A percentile compares a stretch with the other conserved stretches of the same genome.
Evolutionary conservation across 2,329 filamentous ascomycete species (phyloP).

Genomic region (Neofusicoccum sp.): DNA sequence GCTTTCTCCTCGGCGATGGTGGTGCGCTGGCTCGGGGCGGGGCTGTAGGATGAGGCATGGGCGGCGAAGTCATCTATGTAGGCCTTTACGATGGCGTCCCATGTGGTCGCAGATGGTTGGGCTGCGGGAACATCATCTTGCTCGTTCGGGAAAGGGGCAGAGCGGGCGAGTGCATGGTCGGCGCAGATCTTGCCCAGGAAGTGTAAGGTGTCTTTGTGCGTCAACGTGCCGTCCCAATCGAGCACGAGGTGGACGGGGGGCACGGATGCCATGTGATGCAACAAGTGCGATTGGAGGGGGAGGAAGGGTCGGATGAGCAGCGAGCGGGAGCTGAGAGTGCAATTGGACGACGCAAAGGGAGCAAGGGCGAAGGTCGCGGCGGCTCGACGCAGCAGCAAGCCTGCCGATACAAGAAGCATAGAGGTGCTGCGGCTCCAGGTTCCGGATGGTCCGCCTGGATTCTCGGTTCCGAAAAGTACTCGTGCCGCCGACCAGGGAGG

Average conservation of each 20-base stretch:
- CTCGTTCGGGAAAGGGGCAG: not conserved
- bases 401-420: not conserved
- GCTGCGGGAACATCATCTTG: not conserved
- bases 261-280: constrained; percentile 9
- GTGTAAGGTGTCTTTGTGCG: constrained; percentile 45
- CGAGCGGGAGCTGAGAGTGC: not conserved
- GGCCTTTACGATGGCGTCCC: constrained; percentile 39
- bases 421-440: not conserved
- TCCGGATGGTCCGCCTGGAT: not conserved
- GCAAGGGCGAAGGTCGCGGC: not conserved
- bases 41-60: constrained; percentile 32
- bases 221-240: constrained; percentile 51
- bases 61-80: constrained; percentile 42
- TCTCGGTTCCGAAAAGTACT: constrained; percentile 18
- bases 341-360: not conserved
- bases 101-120: constrained; percentile 23
- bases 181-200: constrained; percentile 37
- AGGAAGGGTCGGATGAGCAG: not conserved
- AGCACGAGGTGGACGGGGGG: constrained; percentile 38
- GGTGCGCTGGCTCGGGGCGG: constrained; percentile 27
- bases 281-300: not conserved
- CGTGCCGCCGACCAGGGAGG: not conserved
- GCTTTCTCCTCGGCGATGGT: constrained; percentile 36
- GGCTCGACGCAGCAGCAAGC: not conserved
- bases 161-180: not conserved